Base-by-base conservation (phyloP, 805 yeast species). In the Candida dajiaensis region DNA sequence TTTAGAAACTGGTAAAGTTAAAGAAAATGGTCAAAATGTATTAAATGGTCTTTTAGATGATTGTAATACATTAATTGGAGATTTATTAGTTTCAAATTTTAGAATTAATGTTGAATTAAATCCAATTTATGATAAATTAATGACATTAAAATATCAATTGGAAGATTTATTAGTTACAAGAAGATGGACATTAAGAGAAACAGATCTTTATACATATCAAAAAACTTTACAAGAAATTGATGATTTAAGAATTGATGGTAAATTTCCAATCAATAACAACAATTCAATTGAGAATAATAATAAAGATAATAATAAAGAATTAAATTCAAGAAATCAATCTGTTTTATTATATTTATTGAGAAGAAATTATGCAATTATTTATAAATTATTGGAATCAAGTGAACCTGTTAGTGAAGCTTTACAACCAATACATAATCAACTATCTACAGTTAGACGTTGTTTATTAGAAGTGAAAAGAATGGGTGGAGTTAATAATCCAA, bases 141-240 rank as follows among this genome's bases (percentile, higher is more conserved):
- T 77, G 26, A 78, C 75, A 40, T 73, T 89, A 55, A 87, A 89
- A 63, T 73, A 79, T 21, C 82, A 83, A 18, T 73, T 94, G 50
- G 96, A 88, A 56, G 88, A 87, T 54, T 70, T 94, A 51, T 73
- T 92, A 56, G 80, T 94, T 40, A 94, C 99, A 3, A 82, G 97
- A 66, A 78, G 99, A 64, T 94, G 99, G 99, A 92, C 98, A 2
- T 72, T 94, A 69, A 80, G 99, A 60, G 96, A 90, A 59, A 94
- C 99, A 0, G 99, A 94, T 67, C 73, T 94, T 50, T 94, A 85
- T 68, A 74, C 76, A 42, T 90, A 86, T 63, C 96, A 89, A 66
- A 80, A 83, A 58, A 73, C 74, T 51, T 71, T 94, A 51, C 82
- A 80, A 57, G 76, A 72, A 47, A 81, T 94, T 50, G 97, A 92